Evolutionary conservation across 179 eudicot genomes (phyloP).

Genomic region (Sideroxylon spinosum): DNA sequence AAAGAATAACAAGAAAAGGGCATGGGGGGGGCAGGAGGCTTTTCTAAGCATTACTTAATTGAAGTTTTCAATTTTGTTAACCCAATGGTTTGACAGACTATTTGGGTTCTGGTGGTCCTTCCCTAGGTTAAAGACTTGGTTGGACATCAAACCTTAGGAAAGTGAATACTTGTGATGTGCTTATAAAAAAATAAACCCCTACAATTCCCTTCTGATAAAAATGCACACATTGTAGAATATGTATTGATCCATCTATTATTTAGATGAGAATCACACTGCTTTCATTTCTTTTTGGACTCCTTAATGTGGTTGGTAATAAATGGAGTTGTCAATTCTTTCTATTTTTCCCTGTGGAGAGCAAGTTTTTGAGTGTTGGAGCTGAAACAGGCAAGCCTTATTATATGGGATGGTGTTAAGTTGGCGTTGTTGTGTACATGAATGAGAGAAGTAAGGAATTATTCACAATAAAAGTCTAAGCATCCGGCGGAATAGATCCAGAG

Average conservation of each 20-base stretch:
- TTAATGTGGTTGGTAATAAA: neutral
- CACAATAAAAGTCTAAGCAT: neutral
- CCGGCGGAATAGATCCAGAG: no score
- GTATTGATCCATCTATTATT: neutral
- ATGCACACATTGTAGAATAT: neutral
- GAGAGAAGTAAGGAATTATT: neutral
- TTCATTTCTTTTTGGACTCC: neutral
- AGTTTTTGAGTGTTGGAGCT: neutral
- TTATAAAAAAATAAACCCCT: neutral
- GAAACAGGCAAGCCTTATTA: neutral
- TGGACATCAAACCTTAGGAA: neutral
- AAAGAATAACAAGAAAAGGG: neutral
- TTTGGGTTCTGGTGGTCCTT: neutral
- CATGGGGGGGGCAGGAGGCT: neutral
- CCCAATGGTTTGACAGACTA: neutral
- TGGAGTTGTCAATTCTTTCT: neutral
- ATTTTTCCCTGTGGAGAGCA: neutral
- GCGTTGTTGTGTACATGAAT: neutral
- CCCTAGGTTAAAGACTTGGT: conserved; percentile 7
- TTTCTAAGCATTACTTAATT: neutral
- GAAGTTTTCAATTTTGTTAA: conserved; percentile 4
- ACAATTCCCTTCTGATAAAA: neutral
- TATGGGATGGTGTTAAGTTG: neutral
- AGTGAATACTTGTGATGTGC: neutral
- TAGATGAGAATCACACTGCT: neutral